These are phyloP conservation scores for Xylaria arbuscula DNA, from an alignment of 2,329 filamentous ascomycete species.

Conservation along the genomic window DNA sequence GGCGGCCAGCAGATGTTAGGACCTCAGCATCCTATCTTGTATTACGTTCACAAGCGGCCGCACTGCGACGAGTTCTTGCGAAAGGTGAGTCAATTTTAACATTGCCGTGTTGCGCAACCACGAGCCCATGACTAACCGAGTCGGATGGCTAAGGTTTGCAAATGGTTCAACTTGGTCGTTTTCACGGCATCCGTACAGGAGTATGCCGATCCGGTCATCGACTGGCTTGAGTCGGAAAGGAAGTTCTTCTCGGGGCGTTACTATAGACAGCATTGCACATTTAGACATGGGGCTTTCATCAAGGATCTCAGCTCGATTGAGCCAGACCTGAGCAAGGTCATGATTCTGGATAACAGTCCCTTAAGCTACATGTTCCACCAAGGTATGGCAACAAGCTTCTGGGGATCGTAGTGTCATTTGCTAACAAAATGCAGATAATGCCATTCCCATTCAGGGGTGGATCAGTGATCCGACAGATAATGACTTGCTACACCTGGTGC, in stretches of 20 bases:
- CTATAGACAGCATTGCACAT: slow-evolving; percentile 97
- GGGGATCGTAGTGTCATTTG: slow-evolving; percentile 34
- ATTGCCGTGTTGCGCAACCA: slow-evolving; percentile 3
- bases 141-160: slow-evolving; percentile 72
- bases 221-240: slow-evolving; percentile 96
- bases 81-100: slow-evolving; percentile 64
- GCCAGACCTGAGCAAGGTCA: slow-evolving; percentile 95
- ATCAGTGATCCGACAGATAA: slow-evolving; percentile 98
- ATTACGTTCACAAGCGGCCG: slow-evolving; percentile 98
- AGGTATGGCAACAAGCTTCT: slow-evolving; percentile 67
- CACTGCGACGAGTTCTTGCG: slow-evolving; percentile 97
- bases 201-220: slow-evolving; percentile 97
- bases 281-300: slow-evolving; percentile 95
- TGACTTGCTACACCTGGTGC: slow-evolving; percentile 91
- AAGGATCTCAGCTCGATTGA: slow-evolving; percentile 97
- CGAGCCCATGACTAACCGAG: slow-evolving; percentile 40
- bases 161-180: slow-evolving; percentile 97
- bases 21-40: slow-evolving; percentile 94
- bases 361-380: slow-evolving; percentile 99
- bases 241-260: slow-evolving; percentile 96
- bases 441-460: slow-evolving; percentile 99
- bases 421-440: slow-evolving; percentile 78
- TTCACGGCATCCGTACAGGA: slow-evolving; percentile 99
- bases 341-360: slow-evolving; percentile 98
- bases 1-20: slow-evolving; percentile 75